Evolutionary conservation across 73 alveolate genomes (phyloP).

Genomic region (Blepharisma stoltei): DNA sequence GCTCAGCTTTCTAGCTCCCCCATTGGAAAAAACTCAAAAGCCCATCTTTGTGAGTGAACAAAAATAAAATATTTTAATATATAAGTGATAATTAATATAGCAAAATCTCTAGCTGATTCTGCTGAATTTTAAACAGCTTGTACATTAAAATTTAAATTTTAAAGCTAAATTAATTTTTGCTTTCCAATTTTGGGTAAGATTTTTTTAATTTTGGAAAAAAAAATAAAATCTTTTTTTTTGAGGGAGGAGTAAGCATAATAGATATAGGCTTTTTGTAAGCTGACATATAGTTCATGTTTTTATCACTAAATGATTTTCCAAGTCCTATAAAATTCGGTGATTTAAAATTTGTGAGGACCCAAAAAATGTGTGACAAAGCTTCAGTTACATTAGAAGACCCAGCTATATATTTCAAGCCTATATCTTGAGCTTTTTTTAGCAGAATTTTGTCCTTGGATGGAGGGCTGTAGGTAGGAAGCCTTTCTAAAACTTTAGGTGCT

Average conservation of each 20-base stretch:
- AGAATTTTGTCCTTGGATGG: constrained; percentile 48
- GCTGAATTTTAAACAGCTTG: no score
- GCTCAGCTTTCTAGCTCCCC: constrained; percentile 29
- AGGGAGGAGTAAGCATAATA: constrained; percentile 54
- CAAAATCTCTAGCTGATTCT: no score
- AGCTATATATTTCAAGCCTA: constrained; percentile 24
- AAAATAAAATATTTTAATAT: no score
- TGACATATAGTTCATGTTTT: constrained; percentile 74
- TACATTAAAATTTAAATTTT: no score
- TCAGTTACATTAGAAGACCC: constrained; percentile 64
- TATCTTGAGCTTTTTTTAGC: constrained; percentile 30
- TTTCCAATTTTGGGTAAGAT: no score
- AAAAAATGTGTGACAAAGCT: constrained; percentile 67
- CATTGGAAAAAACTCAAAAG: no score
- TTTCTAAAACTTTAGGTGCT: constrained; percentile 28
- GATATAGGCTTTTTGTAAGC: constrained; percentile 77
- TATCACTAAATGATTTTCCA: constrained; percentile 55
- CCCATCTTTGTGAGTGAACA: no score
- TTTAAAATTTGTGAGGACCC: constrained; percentile 59
- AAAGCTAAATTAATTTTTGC: no score
- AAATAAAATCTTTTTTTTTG: constrained; percentile 41
- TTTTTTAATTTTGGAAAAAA: no score
- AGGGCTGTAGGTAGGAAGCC: constrained; percentile 38
- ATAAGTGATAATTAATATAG: no score
- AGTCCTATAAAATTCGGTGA: constrained; percentile 71